Percentiles rank a stretch among this genome's conserved stretches.
Evolutionary conservation across 352 stramenopile genomes (phyloP).

Genomic region (Hyaloperonospora brassicae): DNA sequence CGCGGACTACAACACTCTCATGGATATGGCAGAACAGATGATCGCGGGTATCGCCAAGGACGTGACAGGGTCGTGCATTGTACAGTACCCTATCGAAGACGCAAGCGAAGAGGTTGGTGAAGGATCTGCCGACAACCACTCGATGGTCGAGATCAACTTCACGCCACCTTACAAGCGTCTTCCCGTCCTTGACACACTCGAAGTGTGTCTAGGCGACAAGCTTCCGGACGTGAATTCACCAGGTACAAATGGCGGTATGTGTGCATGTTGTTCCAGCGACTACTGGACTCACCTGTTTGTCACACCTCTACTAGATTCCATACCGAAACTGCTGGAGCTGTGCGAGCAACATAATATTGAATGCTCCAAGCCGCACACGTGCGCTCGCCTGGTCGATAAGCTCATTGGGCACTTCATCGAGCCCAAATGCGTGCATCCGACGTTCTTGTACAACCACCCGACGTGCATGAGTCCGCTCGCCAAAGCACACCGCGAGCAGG

Average conservation of each 20-base stretch:
- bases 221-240: constrained; percentile 61
- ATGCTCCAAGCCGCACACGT: constrained; percentile 90
- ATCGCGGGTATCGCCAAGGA: constrained; percentile 95
- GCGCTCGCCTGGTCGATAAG: constrained; percentile 93
- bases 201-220: constrained; percentile 78
- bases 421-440: constrained; percentile 88
- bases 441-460: constrained; percentile 98
- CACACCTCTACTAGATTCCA: constrained; percentile 30
- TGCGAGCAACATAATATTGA: constrained; percentile 86
- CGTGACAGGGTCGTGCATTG: constrained; percentile 93
- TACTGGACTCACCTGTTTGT: constrained; percentile 5
- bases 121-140: constrained; percentile 10
- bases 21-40: constrained; percentile 97
- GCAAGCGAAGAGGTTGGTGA: constrained; percentile 2
- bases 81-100: constrained; percentile 90
- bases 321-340: constrained; percentile 72
- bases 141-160: constrained; percentile 94
- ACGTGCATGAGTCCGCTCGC: constrained; percentile 95
- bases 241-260: constrained; percentile 21
- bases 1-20: constrained; percentile 98
- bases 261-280: neutral
- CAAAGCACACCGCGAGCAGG: constrained; percentile 91
- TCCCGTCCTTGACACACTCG: constrained; percentile 92
- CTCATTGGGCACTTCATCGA: constrained; percentile 98
- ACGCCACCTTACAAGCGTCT: constrained; percentile 96